Base-by-base conservation (phyloP, 495 filamentous ascomycete species). In the Xylaria telfairii region DNA sequence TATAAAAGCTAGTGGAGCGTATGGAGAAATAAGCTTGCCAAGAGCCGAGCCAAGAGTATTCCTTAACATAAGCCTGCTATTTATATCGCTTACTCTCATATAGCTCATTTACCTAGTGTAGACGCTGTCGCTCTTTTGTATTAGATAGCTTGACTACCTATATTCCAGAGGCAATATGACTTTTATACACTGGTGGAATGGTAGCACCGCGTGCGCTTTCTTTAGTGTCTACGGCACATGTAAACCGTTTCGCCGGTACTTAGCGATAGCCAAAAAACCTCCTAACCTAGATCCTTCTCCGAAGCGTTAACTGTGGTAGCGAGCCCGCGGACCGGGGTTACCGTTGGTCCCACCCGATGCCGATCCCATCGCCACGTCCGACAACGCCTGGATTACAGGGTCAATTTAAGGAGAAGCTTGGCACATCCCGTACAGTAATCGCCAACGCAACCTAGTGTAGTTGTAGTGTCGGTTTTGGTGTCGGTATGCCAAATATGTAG, bases 341-440 rank as follows among this genome's bases (percentile, higher is more conserved):
- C 62, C 62, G n/a, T n/a, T n/a, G 62, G 44, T 5, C 24, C 34
- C 12, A 12, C 46, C 62, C 62, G 24, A 44, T n/a, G 62, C 19
- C 17, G 62, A 65, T 65, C 62, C 17, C 30, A 51, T 49, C 12
- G 28, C 62, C 30, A 24, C 62, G 30, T 39, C 30, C 56, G 9
- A 37, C 32, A n/a, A 34, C 21, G 56, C 10, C 6, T 28, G 21
- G 60, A 32, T 30, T 44, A 64, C 39, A 21, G 41, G 44, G 7
- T 19, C 62, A 51, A 51, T 51, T 51, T 51, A 49, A 65, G 44
- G 42, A 53, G 62, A 65, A 19, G n/a, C 62, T 49, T 65, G 44
- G 44, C 62, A 51, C n/a, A 34, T 47, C 24, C 17, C 21, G 41
- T n/a, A 65, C 62, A 65, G 62, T 65, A 65, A 65, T 65, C 62